phyloP scores from a whole-genome alignment of 2,329 filamentous ascomycete genomes.

The Neophaeococcomyces mojaviensis region DNA sequence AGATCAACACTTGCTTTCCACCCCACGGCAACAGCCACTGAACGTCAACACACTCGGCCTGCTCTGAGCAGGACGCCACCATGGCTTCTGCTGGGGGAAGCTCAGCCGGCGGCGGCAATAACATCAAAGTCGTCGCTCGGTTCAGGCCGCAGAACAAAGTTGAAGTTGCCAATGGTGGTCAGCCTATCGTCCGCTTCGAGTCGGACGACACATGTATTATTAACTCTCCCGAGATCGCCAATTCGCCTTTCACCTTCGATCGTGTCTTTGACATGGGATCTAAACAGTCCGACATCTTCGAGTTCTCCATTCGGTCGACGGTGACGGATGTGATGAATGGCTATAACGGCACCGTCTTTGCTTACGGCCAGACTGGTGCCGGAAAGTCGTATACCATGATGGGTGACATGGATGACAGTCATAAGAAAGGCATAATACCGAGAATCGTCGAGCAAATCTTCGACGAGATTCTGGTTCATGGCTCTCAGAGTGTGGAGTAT shows the following conservation, averaged over 20 bases:
- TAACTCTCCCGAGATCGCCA: constrained; percentile 67
- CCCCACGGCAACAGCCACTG: no score
- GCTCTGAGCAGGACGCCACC: constrained; percentile 4
- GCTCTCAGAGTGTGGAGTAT: constrained; percentile 90
- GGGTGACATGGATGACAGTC: constrained; percentile 87
- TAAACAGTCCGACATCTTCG: constrained; percentile 87
- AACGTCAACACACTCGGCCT: neutral
- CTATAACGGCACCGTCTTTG: constrained; percentile 98
- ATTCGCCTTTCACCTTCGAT: constrained; percentile 90
- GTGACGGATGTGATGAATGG: constrained; percentile 98
- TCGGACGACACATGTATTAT: constrained; percentile 71
- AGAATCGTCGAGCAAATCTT: constrained; percentile 98
- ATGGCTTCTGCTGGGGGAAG: constrained; percentile 23
- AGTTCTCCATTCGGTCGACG: constrained; percentile 91
- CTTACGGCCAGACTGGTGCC: constrained; percentile 95
- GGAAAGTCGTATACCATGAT: constrained; percentile 99
- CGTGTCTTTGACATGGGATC: constrained; percentile 93
- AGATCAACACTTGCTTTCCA: no score
- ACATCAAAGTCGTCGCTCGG: constrained; percentile 79
- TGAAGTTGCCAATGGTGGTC: constrained; percentile 81
- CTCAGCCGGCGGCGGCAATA: constrained; percentile 33
- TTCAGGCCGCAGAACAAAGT: constrained; percentile 96
- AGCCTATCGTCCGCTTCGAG: constrained; percentile 84
- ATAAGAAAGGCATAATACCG: constrained; percentile 87
- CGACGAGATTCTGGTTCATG: constrained; percentile 75